Evolutionary conservation across 805 yeast genomes (phyloP).

Genomic region (Ogataea nakhonphanomensis): DNA sequence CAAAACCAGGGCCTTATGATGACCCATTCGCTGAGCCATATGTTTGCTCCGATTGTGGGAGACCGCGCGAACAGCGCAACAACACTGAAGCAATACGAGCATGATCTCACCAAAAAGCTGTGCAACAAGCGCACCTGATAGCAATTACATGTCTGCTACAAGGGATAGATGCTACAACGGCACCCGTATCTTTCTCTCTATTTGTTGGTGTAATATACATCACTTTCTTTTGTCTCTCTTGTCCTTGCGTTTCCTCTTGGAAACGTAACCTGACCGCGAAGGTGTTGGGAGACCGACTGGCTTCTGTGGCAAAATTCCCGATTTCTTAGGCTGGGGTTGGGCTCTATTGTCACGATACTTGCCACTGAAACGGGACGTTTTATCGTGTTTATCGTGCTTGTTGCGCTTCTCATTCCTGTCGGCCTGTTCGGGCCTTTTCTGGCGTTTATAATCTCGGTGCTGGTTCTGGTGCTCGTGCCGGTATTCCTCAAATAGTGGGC

Average conservation of each 20-base stretch:
- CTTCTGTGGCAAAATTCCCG: slow-evolving; percentile 15
- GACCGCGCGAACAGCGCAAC: neutral
- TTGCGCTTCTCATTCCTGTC: slow-evolving; percentile 7
- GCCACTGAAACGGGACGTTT: slow-evolving; percentile 11
- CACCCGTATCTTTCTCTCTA: slow-evolving; percentile 3
- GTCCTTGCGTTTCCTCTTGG: slow-evolving; percentile 5
- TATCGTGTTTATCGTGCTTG: slow-evolving; percentile 5
- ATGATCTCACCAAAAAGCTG: slow-evolving; percentile 11
- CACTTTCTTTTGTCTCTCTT: slow-evolving; percentile 2
- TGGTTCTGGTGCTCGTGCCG: slow-evolving; percentile 1
- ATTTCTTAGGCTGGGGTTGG: slow-evolving; percentile 11
- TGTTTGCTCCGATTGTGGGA: slow-evolving; percentile 13
- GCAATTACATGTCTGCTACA: too few species aligned
- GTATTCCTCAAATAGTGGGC: slow-evolving; percentile 9
- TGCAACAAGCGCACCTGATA: slow-evolving; percentile 11
- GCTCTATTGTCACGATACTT: neutral
- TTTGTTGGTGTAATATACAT: slow-evolving; percentile 2
- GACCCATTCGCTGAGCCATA: slow-evolving; percentile 15
- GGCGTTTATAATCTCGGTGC: slow-evolving; percentile 8
- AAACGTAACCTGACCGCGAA: slow-evolving; percentile 7
- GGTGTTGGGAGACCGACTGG: slow-evolving; percentile 13
- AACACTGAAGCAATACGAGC: slow-evolving; percentile 17
- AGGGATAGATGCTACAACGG: too few species aligned
- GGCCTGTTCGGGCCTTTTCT: slow-evolving; percentile 8
- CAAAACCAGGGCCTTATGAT: slow-evolving; percentile 19